Conservation (phyloP, 2,329 filamentous ascomycete genomes). For the Cryphonectria radicalis region DNA sequence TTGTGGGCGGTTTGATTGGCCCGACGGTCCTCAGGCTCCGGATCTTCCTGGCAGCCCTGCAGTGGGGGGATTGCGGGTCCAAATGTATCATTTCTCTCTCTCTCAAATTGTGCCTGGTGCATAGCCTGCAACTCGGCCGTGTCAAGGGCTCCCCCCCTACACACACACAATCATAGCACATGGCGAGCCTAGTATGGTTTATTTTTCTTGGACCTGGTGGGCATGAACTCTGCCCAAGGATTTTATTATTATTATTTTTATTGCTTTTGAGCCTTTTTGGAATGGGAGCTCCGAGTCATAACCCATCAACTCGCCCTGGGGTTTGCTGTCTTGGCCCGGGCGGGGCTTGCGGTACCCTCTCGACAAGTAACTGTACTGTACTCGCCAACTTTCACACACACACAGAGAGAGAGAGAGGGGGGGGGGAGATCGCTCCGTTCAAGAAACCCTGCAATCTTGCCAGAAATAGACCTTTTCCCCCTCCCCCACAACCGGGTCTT, state of each 20-base stretch:
- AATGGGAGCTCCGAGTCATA: background rate
- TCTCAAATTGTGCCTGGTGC: background rate
- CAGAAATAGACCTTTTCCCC: background rate
- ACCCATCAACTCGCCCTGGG: background rate
- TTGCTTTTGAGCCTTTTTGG: background rate
- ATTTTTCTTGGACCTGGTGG: background rate
- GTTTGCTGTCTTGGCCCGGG: background rate
- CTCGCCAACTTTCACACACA: background rate
- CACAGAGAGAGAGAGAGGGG: too few relatives aligned
- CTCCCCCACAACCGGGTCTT: background rate
- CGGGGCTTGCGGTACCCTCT: background rate
- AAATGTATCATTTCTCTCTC: background rate
- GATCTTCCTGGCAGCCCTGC: conserved; percentile 8
- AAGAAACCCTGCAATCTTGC: background rate
- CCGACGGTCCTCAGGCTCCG: background rate
- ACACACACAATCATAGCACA: background rate
- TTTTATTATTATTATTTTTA: background rate
- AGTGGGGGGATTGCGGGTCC: background rate
- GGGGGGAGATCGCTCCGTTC: background rate
- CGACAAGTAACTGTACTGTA: background rate
- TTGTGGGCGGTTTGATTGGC: conserved; percentile 2
- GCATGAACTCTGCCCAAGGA: background rate
- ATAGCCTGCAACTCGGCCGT: background rate
- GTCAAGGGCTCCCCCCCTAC: background rate
- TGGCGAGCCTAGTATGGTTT: background rate